Evolutionary conservation across 768 basidiomycete genomes (phyloP), one percentile per base, ranked within the genome.

Genomic region (Polyporus arcularius): DNA sequence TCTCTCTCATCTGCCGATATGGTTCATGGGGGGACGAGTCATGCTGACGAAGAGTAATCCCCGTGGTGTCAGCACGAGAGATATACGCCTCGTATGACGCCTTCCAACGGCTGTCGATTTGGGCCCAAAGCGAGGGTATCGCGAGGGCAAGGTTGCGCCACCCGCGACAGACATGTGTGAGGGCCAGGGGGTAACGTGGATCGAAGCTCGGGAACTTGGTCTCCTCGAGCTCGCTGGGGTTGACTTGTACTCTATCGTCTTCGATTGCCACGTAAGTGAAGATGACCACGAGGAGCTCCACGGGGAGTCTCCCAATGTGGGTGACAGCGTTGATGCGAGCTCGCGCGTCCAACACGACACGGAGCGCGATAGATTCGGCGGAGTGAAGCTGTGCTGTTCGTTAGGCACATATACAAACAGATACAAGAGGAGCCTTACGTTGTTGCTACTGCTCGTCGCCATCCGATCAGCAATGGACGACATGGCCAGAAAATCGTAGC

Each of bases 161-260:
- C 2, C 35, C 18, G 31, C 40, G 61, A 40, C 61, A 67, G 32
- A 67, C 63, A 31, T 62, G 61, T 1, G 63, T 57, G 40, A 67
- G 14, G 5, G n/a, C 30, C 26, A 51, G 40, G 10, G 43, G 56
- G 1, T 38, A 8, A 16, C n/a, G 35, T 15, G n/a, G n/a, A 14
- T 45, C 43, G 16, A 16, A 45, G 14, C 35, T 35, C 6, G 35
- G 35, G 35, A 35, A 35, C 7, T 6, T 35, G 35, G 6, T 11
- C 35, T 35, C 11, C 21, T 26, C 21, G 21, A 26, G 21, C 21
- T 26, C 21, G 21, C 21, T 26, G 21, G 21, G 21, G 35, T 35
- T 6, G 7, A 35, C 7, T 35, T 35, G 6, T 35, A 35, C 35
- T 35, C 35, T 6, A 6, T 35, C 35, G 35, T 35, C 35, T 11